Conservation (phyloP, 2,329 filamentous ascomycete species). For the Apiospora sp. region DNA sequence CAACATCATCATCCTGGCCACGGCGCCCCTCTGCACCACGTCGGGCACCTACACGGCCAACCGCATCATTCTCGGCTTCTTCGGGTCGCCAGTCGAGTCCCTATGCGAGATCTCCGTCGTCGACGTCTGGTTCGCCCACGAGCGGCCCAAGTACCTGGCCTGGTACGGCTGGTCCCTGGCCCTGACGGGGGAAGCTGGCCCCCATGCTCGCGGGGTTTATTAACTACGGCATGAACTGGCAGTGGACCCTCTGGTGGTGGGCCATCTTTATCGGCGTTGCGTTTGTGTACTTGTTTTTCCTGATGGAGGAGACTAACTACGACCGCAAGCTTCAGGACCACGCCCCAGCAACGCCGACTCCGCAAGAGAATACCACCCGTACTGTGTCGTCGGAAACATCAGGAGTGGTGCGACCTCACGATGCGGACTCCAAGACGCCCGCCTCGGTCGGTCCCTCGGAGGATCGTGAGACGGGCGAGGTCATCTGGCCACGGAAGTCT, state of each 20-base stretch:
- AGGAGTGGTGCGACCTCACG: conserved; percentile 24
- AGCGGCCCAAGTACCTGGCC: conserved; percentile 39
- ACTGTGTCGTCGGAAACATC: conserved; percentile 11
- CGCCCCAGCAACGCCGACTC: not conserved
- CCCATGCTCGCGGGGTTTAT: conserved; percentile 46
- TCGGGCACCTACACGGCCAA: conserved; percentile 39
- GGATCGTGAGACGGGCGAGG: conserved; percentile 40
- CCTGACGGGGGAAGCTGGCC: conserved; percentile 41
- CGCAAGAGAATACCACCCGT: not conserved
- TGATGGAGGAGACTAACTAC: conserved; percentile 64
- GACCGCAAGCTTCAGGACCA: conserved; percentile 36
- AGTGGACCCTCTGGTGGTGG: conserved; percentile 40
- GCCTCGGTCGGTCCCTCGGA: conserved; percentile 18
- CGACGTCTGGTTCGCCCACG: conserved; percentile 40
- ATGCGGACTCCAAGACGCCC: conserved; percentile 27
- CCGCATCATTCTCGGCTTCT: conserved; percentile 40
- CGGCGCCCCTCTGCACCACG: conserved; percentile 38
- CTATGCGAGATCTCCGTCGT: conserved; percentile 40
- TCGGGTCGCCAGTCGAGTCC: conserved; percentile 41
- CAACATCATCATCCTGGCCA: conserved; percentile 37
- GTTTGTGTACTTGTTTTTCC: conserved; percentile 52
- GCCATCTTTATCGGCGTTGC: conserved; percentile 41
- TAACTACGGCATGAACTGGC: conserved; percentile 41
- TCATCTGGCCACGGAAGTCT: conserved; percentile 45
- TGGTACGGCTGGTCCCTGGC: conserved; percentile 41